Conservation (phyloP, 352 stramenopile genomes). For the Pythium phragmitis region DNA sequence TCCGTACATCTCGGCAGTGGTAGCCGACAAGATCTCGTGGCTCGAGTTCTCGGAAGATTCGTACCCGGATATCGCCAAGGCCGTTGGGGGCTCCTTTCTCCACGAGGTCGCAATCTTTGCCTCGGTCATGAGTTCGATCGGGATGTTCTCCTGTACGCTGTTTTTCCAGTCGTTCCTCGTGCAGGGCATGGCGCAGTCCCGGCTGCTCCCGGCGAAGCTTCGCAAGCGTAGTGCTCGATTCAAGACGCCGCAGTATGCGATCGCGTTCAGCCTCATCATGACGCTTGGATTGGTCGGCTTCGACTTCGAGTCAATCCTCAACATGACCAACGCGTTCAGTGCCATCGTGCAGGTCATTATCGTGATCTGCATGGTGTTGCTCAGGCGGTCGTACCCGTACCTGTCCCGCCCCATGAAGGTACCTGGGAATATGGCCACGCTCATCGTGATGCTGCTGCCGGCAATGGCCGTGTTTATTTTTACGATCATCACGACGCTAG, state of each 20-base stretch:
- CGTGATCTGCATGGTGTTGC: slow-evolving; percentile 46
- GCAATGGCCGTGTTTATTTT: slow-evolving; percentile 2
- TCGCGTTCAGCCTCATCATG: slow-evolving; percentile 14
- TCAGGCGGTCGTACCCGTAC: slow-evolving; percentile 37
- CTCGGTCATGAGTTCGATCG: slow-evolving; percentile 57
- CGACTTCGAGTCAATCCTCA: slow-evolving; percentile 55
- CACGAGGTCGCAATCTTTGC: slow-evolving; percentile 48
- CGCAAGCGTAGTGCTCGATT: slow-evolving; percentile 32
- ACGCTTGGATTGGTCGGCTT: slow-evolving; percentile 21
- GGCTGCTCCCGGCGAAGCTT: slow-evolving; percentile 71
- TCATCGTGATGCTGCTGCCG: background rate
- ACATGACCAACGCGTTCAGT: slow-evolving; percentile 21
- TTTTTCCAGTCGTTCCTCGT: slow-evolving; percentile 85
- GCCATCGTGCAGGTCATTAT: slow-evolving; percentile 11
- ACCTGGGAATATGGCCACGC: slow-evolving; percentile 1
- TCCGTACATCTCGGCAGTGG: slow-evolving; percentile 18
- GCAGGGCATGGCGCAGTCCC: slow-evolving; percentile 49
- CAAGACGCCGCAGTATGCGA: slow-evolving; percentile 23
- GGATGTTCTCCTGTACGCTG: slow-evolving; percentile 87
- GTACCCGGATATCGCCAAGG: slow-evolving; percentile 12
- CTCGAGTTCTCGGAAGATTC: slow-evolving; percentile 21
- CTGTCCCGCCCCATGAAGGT: slow-evolving; percentile 5
- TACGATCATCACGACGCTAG: slow-evolving; percentile 6
- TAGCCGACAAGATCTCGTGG: slow-evolving; percentile 17
- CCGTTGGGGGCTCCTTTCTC: slow-evolving; percentile 66